Base-by-base conservation (phyloP, 2,329 filamentous ascomycete species). In the Fusarium marasasianum region DNA sequence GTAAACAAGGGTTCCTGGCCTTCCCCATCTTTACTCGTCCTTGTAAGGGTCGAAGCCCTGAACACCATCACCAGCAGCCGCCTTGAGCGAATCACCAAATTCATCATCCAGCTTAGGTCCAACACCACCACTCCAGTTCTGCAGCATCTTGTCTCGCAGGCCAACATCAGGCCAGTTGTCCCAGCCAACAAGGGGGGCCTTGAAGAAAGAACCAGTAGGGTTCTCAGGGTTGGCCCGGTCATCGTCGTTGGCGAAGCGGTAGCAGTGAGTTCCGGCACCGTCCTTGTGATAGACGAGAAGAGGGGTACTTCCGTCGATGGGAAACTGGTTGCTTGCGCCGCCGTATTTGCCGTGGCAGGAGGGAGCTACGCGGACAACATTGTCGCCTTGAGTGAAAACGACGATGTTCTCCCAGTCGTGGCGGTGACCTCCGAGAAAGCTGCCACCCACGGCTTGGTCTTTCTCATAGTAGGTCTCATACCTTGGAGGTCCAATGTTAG, bases 391-490 rank as follows among this genome's bases (percentile, higher is more conserved):
- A 6, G 76, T 43, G 65, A 82, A 84, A 20, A 85, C 78, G 2
- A 85, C 78, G 14, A 79, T 76, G 67, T 80, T 81, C 73, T 85
- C 84, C 83, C 83, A 85, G 67, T 85, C 84, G 69, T 85, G 82
- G 1, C 81, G 79, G 54, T 85, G 84, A 33, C 82, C 82, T 6
- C 83, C 80, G 1, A 67, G 62, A 17, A 79, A 78, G 38, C 74
- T 72, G 0, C 81, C 83, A 1, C 65, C 50, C 5, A 76, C 82
- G 2, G 83, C 80, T 63, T 82, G 79, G 53, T 86, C 85, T 73
- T 87, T 86, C 54, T 86, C 85, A 60, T 83, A 82, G 73, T 85
- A 86, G 79, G 83, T 83, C 58, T 79, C 78, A 51, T 75, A 76
- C 73, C 73, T 75, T 18, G 4, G 15, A 35, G 18, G 1, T 22